Evolutionary conservation across 805 yeast genomes (phyloP), one percentile per base, ranked within the genome.

Genomic region (Millerago galiae): DNA sequence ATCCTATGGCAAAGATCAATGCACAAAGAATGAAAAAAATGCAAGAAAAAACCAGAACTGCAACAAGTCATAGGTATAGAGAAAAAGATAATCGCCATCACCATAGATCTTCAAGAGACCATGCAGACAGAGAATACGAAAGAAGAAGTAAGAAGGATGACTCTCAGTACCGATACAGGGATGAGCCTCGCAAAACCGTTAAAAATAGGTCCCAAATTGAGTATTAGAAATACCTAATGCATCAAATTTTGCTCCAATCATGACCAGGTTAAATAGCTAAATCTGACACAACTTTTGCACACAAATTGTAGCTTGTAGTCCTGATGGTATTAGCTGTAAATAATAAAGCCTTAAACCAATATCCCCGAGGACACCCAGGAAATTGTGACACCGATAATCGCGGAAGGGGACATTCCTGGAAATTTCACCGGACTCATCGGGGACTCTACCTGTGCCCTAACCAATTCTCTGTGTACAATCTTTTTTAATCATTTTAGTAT

Each of bases 1-100:
- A 79, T 50, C 84, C 84, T 1, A 63, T 79, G 63, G 51, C 67
- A 34, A 65, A 60, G 43, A 69, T 76, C 9, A 63, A 65, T 30
- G 44, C 46, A 30, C 55, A 54, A 33, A 52, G 53, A 30, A 27
- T 51, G 40, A 52, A 42, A 40, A 56, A 42, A 30, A 29, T 52
- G 25, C 48, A 46, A 33, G 41, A 41, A 24, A 8, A 34, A 11
- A 18, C 28, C 3, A 7, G 12, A 14, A 25, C 8, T 17, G n/a
- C 8, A 21, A 28, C 15, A 16, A 25, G 27, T 12, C 46, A 38
- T 24, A 35, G 39, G 36, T 45, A 45, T 18, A 43, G 16, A 36
- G 13, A 36, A 12, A 10, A 33, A 24, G 11, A 33, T 25, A 27
- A 38, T 14, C 14, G 32, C 13, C 33, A 34, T n/a, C 17, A 14